Percentiles rank a stretch among this genome's conserved stretches.
phyloP scores from a whole-genome alignment of 2,329 filamentous ascomycete genomes.

The Geosmithia putterillii region DNA sequence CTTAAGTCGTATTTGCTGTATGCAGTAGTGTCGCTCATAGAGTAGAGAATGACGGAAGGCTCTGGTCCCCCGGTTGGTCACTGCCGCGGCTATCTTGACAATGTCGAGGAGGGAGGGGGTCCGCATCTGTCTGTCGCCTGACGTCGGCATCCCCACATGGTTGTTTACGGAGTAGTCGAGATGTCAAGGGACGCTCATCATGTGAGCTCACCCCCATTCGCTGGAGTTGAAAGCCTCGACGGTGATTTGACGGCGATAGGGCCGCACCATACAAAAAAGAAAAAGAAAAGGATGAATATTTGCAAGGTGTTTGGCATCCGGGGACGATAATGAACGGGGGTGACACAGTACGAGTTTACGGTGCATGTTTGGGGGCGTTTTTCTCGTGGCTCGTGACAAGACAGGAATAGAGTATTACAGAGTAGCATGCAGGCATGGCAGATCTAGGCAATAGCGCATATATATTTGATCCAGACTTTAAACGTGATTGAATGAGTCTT shows the following conservation, averaged over 20 bases:
- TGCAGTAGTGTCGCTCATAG: too few species aligned
- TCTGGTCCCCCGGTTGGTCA: background rate
- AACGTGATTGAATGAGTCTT: too few species aligned
- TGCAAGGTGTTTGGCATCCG: too few species aligned
- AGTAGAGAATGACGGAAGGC: too few species aligned
- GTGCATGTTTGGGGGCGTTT: background rate
- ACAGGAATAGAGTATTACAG: background rate
- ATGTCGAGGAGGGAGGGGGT: background rate
- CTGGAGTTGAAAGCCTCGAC: background rate
- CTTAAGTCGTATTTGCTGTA: too few species aligned
- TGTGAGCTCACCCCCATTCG: background rate
- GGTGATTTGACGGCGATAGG: background rate
- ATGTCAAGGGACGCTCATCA: background rate
- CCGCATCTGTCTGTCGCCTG: background rate
- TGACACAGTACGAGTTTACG: background rate
- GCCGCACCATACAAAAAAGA: background rate
- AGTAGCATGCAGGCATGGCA: too few species aligned
- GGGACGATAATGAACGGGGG: too few species aligned
- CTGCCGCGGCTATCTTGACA: background rate
- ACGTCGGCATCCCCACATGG: constrained; percentile 1
- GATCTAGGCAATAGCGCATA: too few species aligned
- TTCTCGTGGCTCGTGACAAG: background rate
- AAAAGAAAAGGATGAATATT: too few species aligned
- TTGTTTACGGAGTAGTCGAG: background rate
- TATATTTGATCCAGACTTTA: too few species aligned